These are phyloP conservation scores for Kwoniella heveanensis DNA, from an alignment of 768 basidiomycete species.

Conservation along the genomic window DNA sequence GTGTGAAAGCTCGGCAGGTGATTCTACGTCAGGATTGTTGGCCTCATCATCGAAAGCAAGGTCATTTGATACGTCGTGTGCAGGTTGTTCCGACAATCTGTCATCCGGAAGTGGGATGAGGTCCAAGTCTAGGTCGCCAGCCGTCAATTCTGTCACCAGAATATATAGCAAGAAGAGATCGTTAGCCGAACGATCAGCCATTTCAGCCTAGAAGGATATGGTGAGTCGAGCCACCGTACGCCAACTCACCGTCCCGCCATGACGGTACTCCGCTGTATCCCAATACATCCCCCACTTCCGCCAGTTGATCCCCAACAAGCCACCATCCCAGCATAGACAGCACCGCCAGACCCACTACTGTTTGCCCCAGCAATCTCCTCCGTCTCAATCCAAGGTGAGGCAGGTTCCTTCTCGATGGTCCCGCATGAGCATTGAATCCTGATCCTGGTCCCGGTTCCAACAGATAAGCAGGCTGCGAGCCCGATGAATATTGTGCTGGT, in stretches of 20 bases:
- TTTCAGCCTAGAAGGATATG: too few species aligned
- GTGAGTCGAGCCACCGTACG: too few species aligned
- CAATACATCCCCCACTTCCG: slow-evolving; percentile 1
- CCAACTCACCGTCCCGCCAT: neutral
- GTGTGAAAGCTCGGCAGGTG: neutral
- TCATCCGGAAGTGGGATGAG: neutral
- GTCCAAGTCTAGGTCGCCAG: neutral
- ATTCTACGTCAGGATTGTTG: neutral
- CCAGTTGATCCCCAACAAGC: neutral
- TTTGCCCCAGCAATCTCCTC: slow-evolving; percentile 18
- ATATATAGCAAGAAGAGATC: too few species aligned
- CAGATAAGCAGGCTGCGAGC: neutral
- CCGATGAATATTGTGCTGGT: slow-evolving; percentile 4
- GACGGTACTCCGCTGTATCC: neutral
- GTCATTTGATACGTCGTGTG: neutral
- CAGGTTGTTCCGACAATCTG: too few species aligned
- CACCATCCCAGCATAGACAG: slow-evolving; percentile 17
- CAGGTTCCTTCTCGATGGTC: slow-evolving; percentile 1
- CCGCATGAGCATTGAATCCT: neutral
- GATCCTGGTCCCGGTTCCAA: neutral
- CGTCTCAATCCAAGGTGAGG: slow-evolving; percentile 21
- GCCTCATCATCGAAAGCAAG: neutral
- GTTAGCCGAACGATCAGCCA: neutral
- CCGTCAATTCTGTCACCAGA: neutral
- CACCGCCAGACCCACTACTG: slow-evolving; percentile 5